Conservation (phyloP, 169 alveolate genomes). For the Neospora caninum region DNA sequence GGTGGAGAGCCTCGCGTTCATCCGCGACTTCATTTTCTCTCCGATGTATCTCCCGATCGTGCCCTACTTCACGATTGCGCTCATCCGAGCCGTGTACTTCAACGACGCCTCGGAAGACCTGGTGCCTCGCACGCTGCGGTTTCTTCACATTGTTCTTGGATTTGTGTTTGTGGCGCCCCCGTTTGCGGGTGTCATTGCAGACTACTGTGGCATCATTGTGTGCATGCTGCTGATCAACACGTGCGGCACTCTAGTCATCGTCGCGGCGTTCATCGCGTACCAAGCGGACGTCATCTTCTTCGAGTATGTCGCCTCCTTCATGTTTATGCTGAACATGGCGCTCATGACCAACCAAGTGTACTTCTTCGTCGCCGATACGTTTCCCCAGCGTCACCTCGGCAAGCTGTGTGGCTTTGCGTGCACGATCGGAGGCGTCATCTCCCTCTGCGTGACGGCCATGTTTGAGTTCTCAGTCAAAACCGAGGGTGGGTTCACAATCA, state of each 20-base stretch:
- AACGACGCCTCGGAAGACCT: constrained; percentile 38
- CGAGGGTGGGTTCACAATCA: neutral
- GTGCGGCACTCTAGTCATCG: constrained; percentile 15
- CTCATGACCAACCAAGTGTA: constrained; percentile 40
- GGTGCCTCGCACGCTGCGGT: neutral
- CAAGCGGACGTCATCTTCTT: neutral
- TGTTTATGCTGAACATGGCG: constrained; percentile 18
- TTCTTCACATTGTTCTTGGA: constrained; percentile 27
- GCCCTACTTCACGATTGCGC: constrained; percentile 33
- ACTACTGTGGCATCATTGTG: neutral
- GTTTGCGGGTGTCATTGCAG: constrained; percentile 12
- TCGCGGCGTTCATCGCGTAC: constrained; percentile 23
- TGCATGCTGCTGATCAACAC: constrained; percentile 40
- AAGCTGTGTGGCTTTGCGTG: constrained; percentile 38
- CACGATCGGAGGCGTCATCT: constrained; percentile 43
- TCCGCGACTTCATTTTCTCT: neutral
- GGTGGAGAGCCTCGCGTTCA: neutral
- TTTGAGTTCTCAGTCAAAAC: constrained; percentile 50
- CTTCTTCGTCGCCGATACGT: neutral
- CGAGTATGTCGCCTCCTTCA: neutral
- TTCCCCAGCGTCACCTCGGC: constrained; percentile 41
- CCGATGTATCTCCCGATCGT: constrained; percentile 21
- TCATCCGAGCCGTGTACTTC: constrained; percentile 37
- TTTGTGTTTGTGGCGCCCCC: constrained; percentile 41
- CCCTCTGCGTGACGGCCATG: constrained; percentile 32